Percentiles rank a stretch among this genome's conserved stretches.
Conservation (phyloP, 2,329 filamentous ascomycete species). For the Alternaria sp. region DNA sequence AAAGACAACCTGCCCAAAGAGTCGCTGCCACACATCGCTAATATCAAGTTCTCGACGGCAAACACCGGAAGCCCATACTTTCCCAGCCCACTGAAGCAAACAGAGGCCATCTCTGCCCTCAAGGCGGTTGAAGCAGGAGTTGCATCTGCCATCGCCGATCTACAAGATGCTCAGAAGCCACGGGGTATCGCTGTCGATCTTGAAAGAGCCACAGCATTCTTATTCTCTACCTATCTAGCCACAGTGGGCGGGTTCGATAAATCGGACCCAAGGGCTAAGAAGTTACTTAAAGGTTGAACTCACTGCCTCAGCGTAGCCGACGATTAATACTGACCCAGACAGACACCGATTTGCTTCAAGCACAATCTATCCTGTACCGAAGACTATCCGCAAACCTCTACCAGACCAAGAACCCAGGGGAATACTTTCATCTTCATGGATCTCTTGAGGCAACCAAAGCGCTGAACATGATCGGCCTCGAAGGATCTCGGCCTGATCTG, state of each 20-base stretch:
- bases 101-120: constrained; percentile 60
- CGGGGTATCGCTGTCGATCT: constrained; percentile 59
- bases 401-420: constrained; percentile 67
- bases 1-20: constrained; percentile 45
- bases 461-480: constrained; percentile 72
- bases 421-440: constrained; percentile 78
- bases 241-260: constrained; percentile 60
- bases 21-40: constrained; percentile 36
- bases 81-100: constrained; percentile 58
- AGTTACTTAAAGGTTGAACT: constrained; percentile 50
- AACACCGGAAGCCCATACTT: constrained; percentile 51
- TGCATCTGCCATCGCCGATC: constrained; percentile 65
- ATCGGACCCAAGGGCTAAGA: constrained; percentile 53
- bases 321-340: constrained; percentile 12
- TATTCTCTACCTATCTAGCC: constrained; percentile 65
- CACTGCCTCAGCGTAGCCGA: background rate
- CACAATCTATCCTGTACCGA: constrained; percentile 74
- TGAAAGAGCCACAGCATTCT: constrained; percentile 61
- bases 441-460: constrained; percentile 74
- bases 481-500: constrained; percentile 66
- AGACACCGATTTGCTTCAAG: constrained; percentile 75
- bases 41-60: constrained; percentile 42
- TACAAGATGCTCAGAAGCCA: constrained; percentile 55
- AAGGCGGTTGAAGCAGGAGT: constrained; percentile 66
- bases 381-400: constrained; percentile 77